Evolutionary conservation across 2,329 filamentous ascomycete species (phyloP).

Genomic region (Scedosporium minutisporum): DNA sequence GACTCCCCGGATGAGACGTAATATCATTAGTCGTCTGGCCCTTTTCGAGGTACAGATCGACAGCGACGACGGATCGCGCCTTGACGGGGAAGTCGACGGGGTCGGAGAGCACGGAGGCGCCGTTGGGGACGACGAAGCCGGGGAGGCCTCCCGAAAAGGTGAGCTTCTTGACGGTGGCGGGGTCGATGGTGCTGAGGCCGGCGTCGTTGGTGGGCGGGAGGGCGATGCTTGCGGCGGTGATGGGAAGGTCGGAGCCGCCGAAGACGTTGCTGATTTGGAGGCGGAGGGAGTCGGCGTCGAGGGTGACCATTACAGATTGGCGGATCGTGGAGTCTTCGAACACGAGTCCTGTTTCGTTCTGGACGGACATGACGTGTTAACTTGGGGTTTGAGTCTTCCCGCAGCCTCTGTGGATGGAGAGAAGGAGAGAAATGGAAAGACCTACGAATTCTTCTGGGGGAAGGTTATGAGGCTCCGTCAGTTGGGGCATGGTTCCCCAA

Average conservation of each 20-base stretch:
- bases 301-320: constrained; percentile 49
- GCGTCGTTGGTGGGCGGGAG: constrained; percentile 40
- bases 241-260: constrained; percentile 44
- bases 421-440: constrained; percentile 6
- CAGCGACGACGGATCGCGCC: constrained; percentile 37
- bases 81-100: constrained; percentile 41
- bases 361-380: constrained; percentile 8
- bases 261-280: constrained; percentile 54
- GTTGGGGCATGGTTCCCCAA: constrained; percentile 54
- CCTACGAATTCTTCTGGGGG: constrained; percentile 46
- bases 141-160: constrained; percentile 42
- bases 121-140: constrained; percentile 40
- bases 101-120: constrained; percentile 49
- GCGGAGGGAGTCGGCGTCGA: constrained; percentile 42
- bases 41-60: constrained; percentile 47
- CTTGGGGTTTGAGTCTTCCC: too few species aligned
- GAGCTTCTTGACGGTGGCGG: constrained; percentile 35
- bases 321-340: constrained; percentile 52
- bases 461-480: constrained; percentile 49
- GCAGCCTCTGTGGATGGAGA: background rate
- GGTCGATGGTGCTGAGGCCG: constrained; percentile 37
- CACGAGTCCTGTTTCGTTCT: constrained; percentile 42
- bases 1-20: constrained; percentile 51
- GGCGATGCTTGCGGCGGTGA: constrained; percentile 47
- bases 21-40: constrained; percentile 46